Base-by-base conservation (phyloP, 352 stramenopile species). In the Phytophthora tentaculata region DNA sequence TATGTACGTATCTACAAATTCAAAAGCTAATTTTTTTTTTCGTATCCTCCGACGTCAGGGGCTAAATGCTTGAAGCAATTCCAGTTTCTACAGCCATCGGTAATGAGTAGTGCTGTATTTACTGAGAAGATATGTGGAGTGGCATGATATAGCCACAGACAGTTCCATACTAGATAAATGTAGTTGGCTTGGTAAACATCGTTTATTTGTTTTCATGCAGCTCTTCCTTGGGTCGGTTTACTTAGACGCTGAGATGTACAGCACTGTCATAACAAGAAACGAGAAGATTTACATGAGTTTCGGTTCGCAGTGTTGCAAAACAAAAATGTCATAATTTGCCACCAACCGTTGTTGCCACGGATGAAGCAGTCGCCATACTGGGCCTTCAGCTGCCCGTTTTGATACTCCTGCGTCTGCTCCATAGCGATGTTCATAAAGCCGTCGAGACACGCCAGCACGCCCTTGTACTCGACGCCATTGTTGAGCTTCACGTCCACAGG, bases 381-480 rank as follows among this genome's bases (percentile, higher is more conserved):
- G 24, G 94, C 90, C 79, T 99, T 99, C 57, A 99, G 89, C 80
- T 99, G 96, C 10, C 97, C 98, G 84, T 99, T 98, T 37, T 98
- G 89, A 80, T 98, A 99, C 82, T 99, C 98, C 72, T 99, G 97
- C 56, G 98, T 99, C 82, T 99, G 98, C 81, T 99, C 98, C 97
- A 99, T 99, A 35, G 98, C 98, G 83, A 99, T 99, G 85, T 99
- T 99, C 97, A 99, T 99, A 81, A 99, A 99, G 35, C 98, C 98
- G 86, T 99, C 98, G 41, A 99, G 88, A 75, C 97, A 99, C 17
- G 96, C 97, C 50, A 99, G 82, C 26, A 99, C 92, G 69, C 97
- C 97, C 70, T 96, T 95, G 83, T 99, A 99, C 80, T 99, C 93
- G 51, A 99, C 97, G 64, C 98, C 98, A 43, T 98, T 98, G 90